Base-by-base conservation (phyloP, 139 green algal genomes). In the Coccomyxa sp. region DNA sequence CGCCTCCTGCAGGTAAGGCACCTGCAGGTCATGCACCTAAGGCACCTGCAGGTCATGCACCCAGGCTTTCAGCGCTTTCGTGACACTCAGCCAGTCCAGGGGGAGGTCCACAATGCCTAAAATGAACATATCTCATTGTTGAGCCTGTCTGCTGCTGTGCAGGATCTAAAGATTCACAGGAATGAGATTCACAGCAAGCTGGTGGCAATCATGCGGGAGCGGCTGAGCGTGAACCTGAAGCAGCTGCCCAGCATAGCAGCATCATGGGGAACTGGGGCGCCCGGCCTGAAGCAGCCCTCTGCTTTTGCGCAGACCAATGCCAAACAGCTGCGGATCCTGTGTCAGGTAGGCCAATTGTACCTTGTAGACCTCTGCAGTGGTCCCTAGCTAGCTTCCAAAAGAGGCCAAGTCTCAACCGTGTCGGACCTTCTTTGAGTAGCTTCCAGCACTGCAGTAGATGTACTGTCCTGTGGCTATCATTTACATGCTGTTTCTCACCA, bases 131-230 rank as follows among this genome's bases (percentile, higher is more conserved):
- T n/a, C n/a, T n/a, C n/a, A n/a, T n/a, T n/a, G n/a, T n/a, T n/a
- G n/a, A n/a, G n/a, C n/a, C n/a, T n/a, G n/a, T 64, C 50, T 58
- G 44, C 24, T 10, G 12, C 33, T 50, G 14, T 74, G 41, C 82
- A 94, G 89, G 93, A 97, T 81, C 81, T 97, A 73, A 80, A 58
- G 29, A 79, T 92, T 29, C 93, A 97, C 83, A 84, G 88, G 54
- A 84, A 89, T 50, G 91, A 96, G 84, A 87, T 98, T 55, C 89
- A 95, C 83, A 83, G 73, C 85, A 98, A 98, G 90, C 86, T 98
- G 69, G 92, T 98, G n/a, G 82, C 89, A 71, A 98, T 98, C 82
- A 98, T 98, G 92, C 88, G 92, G 8, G 87, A 94, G 81, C 82
- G 88, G 8, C 82, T 94, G 8, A 72, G 41, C n/a, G 55, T 84